Conservation (phyloP, 768 basidiomycete species). For the Cubamyces lactineus region DNA sequence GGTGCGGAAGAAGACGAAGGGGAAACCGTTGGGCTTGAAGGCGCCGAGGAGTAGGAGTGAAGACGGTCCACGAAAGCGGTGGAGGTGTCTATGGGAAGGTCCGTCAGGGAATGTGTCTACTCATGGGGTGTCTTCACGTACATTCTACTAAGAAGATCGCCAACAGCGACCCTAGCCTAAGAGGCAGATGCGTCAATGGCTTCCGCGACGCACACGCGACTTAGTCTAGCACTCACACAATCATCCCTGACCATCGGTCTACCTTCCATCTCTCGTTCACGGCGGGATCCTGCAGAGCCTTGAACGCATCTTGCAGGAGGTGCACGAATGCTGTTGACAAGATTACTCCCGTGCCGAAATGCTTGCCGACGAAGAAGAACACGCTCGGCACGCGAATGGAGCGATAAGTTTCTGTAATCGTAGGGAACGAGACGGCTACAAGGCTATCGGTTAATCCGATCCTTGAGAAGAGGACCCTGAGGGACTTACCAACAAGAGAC, state of each 20-base stretch:
- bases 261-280: slow-evolving; percentile 53
- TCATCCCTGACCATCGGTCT: slow-evolving; percentile 65
- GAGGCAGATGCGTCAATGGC: slow-evolving; percentile 16
- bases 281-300: slow-evolving; percentile 50
- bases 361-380: slow-evolving; percentile 84
- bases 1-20: slow-evolving; percentile 14
- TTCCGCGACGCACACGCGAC: not conserved
- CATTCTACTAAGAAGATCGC: slow-evolving; percentile 83
- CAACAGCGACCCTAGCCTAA: slow-evolving; percentile 64
- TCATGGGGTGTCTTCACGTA: slow-evolving; percentile 37
- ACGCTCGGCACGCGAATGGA: slow-evolving; percentile 65
- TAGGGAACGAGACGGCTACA: slow-evolving; percentile 73
- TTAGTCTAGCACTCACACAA: slow-evolving; percentile 58
- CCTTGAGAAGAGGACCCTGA: not conserved
- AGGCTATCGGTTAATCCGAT: not conserved
- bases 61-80: slow-evolving; percentile 76
- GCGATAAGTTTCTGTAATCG: slow-evolving; percentile 56
- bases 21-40: slow-evolving; percentile 31
- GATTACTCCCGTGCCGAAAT: slow-evolving; percentile 87
- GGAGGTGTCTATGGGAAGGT: slow-evolving; percentile 57
- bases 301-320: slow-evolving; percentile 76
- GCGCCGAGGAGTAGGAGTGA: slow-evolving; percentile 58
- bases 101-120: not conserved
- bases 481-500: slow-evolving; percentile 63
- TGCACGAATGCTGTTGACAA: slow-evolving; percentile 84